Evolutionary conservation across 306 rosid genomes (phyloP).

Genomic region (Abrus pulchellus): DNA sequence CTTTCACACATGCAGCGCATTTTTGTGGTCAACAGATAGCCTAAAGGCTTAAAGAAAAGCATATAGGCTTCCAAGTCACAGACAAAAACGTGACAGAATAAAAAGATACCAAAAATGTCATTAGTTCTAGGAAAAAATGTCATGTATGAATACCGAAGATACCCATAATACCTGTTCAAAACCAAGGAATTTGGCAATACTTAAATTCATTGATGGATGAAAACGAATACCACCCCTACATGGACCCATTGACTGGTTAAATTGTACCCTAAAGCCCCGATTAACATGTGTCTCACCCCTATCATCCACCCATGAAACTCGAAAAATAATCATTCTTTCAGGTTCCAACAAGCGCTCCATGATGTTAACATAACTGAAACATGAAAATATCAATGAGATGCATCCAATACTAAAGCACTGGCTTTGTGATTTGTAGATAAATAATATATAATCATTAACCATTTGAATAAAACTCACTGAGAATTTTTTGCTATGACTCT

Average conservation of each 20-base stretch:
- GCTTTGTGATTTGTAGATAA: conserved; percentile 11
- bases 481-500: conserved; percentile 95
- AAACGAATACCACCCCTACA: conserved; percentile 96
- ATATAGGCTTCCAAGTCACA: conserved; percentile 31
- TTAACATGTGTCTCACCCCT: conserved; percentile 90
- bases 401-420: conserved; percentile 35
- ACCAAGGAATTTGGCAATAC: conserved; percentile 93
- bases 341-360: conserved; percentile 99
- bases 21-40: conserved; percentile 9
- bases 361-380: conserved; percentile 88
- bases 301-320: conserved; percentile 98
- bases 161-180: conserved; percentile 82
- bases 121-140: conserved; percentile 7
- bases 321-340: conserved; percentile 87
- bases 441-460: conserved; percentile 27
- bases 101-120: conserved; percentile 19
- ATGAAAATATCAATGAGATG: conserved; percentile 34
- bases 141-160: conserved; percentile 36
- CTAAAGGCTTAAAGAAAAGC: neutral
- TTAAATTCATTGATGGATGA: conserved; percentile 90
- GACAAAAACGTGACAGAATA: neutral
- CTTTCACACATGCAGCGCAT: neutral
- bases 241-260: conserved; percentile 96
- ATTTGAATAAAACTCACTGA: conserved; percentile 69
- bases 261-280: conserved; percentile 92